Base-by-base conservation (phyloP, 192 early-diverging fungal genomes). In the Umbelopsis sp. region DNA sequence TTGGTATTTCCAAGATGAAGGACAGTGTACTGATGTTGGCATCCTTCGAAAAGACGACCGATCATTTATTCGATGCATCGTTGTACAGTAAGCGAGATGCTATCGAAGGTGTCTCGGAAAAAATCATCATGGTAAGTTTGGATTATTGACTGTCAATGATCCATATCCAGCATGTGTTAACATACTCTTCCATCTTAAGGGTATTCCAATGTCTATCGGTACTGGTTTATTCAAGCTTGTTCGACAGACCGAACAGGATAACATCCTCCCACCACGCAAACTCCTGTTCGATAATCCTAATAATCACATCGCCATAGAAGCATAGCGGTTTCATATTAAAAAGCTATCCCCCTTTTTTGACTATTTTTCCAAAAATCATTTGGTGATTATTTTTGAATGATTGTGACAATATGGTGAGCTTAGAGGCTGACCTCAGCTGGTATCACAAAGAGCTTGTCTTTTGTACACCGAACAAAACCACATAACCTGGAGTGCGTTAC, bases 1-100 rank as follows among this genome's bases (percentile, higher is more conserved):
- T 98, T 78, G 98, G 98, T 81, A 96, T 99, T 72, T 91, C 96
- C 66, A 98, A 99, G 87, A 99, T 99, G 97, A 97, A 97, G 78
- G 97, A 98, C 81, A 94, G 92, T 78, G 98, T 98, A 16, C 89
- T 99, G 73, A 98, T 98, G 97, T 86, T 99, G 75, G 97, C 97
- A 11, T 99, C 96, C 45, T 99, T 99, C 75, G 98, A 99, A 84
- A 99, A 98, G 86, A 99, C 98, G 0, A 98, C 97, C 0, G 98
- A 99, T 74, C 97, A 99, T 74, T 84, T 99, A 73, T 99, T 99
- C 74, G 97, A 99, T 49, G 98, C 98, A 0, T 88, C 98, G 3
- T 91, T 96, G 75, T 97, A 94, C 82, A 92, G 94, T 52, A 97
- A 98, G 80, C 86, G 89, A 50, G 98, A 99, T 78, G 88, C 87